Evolutionary conservation across 129 eudicot genomes (phyloP).

Genomic region (Helianthus annuus): DNA sequence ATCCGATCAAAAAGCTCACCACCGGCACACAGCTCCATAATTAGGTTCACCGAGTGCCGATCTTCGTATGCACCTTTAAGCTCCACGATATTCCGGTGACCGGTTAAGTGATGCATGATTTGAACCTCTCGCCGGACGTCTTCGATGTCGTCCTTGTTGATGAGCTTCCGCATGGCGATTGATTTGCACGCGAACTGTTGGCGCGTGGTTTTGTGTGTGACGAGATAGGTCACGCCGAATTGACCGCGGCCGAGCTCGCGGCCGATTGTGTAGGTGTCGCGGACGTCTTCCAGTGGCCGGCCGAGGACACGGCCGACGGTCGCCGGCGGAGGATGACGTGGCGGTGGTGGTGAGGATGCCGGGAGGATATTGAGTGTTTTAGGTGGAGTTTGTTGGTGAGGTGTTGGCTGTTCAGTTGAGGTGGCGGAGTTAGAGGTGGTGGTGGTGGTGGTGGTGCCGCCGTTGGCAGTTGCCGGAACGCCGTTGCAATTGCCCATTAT

Average conservation of each 20-base stretch:
- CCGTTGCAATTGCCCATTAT: slow-evolving; percentile 78
- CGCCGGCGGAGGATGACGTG: slow-evolving; percentile 42
- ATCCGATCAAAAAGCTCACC: slow-evolving; percentile 97
- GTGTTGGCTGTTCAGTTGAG: slow-evolving; percentile 1
- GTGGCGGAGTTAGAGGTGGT: slow-evolving; percentile 25
- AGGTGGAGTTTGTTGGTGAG: slow-evolving; percentile 15
- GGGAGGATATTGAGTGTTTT: slow-evolving; percentile 38
- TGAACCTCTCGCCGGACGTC: slow-evolving; percentile 95
- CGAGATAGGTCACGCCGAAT: slow-evolving; percentile 86
- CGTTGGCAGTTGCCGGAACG: slow-evolving; percentile 32
- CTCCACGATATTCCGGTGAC: slow-evolving; percentile 87
- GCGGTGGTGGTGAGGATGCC: slow-evolving; percentile 43
- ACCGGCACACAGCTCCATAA: slow-evolving; percentile 95
- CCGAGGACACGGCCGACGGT: slow-evolving; percentile 88
- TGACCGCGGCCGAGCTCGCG: slow-evolving; percentile 98
- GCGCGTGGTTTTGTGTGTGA: slow-evolving; percentile 71
- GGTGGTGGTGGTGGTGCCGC: slow-evolving; percentile 41
- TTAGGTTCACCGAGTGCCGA: slow-evolving; percentile 68
- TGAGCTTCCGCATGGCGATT: slow-evolving; percentile 79
- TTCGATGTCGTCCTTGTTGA: slow-evolving; percentile 73
- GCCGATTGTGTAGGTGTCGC: slow-evolving; percentile 70
- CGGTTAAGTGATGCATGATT: slow-evolving; percentile 98
- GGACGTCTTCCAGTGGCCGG: slow-evolving; percentile 88
- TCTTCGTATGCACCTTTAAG: slow-evolving; percentile 86
- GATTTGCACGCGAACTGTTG: slow-evolving; percentile 83